phyloP scores from a whole-genome alignment of 208 protist genomes.

The Trypanosoma brucei region DNA sequence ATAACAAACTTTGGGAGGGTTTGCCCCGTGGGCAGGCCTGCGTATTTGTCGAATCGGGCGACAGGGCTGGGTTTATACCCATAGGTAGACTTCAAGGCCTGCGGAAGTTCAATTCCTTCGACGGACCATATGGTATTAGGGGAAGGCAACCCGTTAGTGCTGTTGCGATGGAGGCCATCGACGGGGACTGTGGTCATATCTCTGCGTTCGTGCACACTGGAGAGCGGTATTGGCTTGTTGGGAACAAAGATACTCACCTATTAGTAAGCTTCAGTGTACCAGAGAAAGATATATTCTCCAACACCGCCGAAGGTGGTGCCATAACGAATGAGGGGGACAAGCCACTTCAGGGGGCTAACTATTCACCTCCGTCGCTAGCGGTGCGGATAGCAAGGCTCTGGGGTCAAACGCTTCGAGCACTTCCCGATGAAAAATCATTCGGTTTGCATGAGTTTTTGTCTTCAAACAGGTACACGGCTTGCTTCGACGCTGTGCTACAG shows the following conservation, averaged over 20 bases:
- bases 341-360: not conserved
- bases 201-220: conserved; percentile 38
- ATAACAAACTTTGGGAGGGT: conserved; percentile 75
- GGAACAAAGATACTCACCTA: conserved; percentile 45
- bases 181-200: conserved; percentile 66
- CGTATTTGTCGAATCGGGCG: conserved; percentile 37
- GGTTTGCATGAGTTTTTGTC: conserved; percentile 38
- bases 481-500: conserved; percentile 55
- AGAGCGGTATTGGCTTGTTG: conserved; percentile 71
- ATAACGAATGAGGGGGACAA: not conserved
- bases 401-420: conserved; percentile 27
- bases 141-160: conserved; percentile 13
- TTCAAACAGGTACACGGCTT: conserved; percentile 36
- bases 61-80: conserved; percentile 7
- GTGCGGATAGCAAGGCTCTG: conserved; percentile 49
- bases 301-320: conserved; percentile 1
- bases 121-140: conserved; percentile 24
- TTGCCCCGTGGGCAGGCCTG: conserved; percentile 63
- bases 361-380: conserved; percentile 25
- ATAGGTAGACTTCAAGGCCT: conserved; percentile 46
- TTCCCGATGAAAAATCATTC: conserved; percentile 1
- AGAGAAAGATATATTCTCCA: conserved; percentile 53
- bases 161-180: conserved; percentile 55
- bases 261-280: conserved; percentile 62
- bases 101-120: conserved; percentile 69